Base-by-base conservation (phyloP, 2,329 filamentous ascomycete species). In the Talaromyces sp. region DNA sequence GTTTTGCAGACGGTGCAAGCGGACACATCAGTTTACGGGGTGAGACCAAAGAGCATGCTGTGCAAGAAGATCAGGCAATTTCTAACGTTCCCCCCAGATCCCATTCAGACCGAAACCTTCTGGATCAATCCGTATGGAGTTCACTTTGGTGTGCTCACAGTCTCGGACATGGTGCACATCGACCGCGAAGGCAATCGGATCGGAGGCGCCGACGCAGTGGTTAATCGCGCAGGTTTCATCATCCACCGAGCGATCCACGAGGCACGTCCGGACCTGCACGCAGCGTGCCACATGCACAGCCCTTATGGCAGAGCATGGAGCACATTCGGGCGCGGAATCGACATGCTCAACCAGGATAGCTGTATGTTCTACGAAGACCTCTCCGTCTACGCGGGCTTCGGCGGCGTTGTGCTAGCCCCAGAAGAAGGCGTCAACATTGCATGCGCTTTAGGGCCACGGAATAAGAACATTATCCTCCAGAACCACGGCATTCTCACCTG, bases 401-500 rank as follows among this genome's bases (percentile, higher is more conserved):
- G 81, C 1, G 82, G 82, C 3, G 76, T 82, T 2, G 81, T 83
- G 0, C 69, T 84, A 25, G 77, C 74, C 0, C 72, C 75, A 38
- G 78, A 81, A 65, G 82, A 84, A 68, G 81, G 81, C 1, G 70
- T 76, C 17, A 73, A 77, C 22, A 81, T 84, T 65, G 80, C 80
- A 1, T 69, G 70, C 13, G 68, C 70, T 0, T 66, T 77, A 10
- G 74, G 73, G 0, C 58, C 67, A 5, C 69, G 61, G 0, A 65
- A 67, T 2, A 70, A 69, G 45, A 68, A 58, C 5, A 31, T 71
- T 2, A 72, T 76, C 1, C 53, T 76, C 36, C 72, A 72, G 40
- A 77, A 77, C 56, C 75, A 77, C 58, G 75, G 82, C 3, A 68
- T 84, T 15, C 68, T 84, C 56, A 84, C 89, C 0, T 87, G 90